phyloP scores from a whole-genome alignment of 2,329 filamentous ascomycete genomes.

The Mycosphaerelloides madeirae region DNA sequence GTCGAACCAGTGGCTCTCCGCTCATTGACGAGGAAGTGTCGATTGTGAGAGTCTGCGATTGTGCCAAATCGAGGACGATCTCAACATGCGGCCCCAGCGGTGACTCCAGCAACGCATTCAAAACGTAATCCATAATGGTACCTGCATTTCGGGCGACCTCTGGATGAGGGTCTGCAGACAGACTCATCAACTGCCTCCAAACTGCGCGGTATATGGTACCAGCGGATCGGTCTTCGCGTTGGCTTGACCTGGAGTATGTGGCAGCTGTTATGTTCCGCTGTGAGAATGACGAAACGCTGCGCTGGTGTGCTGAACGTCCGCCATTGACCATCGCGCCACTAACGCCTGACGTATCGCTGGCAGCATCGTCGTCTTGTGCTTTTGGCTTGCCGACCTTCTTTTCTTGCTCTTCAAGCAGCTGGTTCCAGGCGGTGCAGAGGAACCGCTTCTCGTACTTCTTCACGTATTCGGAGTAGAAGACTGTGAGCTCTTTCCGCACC shows the following conservation, averaged over 20 bases:
- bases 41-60: slow-evolving; percentile 8
- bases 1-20: slow-evolving; percentile 22
- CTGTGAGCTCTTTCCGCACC: slow-evolving; percentile 86
- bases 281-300: slow-evolving; percentile 14
- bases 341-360: slow-evolving; percentile 3
- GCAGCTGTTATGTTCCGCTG: not conserved
- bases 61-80: slow-evolving; percentile 58
- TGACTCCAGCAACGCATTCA: slow-evolving; percentile 72
- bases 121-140: slow-evolving; percentile 79
- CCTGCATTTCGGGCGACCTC: slow-evolving; percentile 84
- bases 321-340: slow-evolving; percentile 13
- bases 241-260: slow-evolving; percentile 31
- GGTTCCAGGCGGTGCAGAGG: slow-evolving; percentile 84
- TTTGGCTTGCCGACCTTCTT: slow-evolving; percentile 24
- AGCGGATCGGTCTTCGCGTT: slow-evolving; percentile 57
- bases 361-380: slow-evolving; percentile 16
- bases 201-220: slow-evolving; percentile 90
- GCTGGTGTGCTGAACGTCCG: slow-evolving; percentile 13
- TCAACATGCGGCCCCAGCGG: slow-evolving; percentile 67
- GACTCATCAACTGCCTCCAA: slow-evolving; percentile 87
- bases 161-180: slow-evolving; percentile 90
- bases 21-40: slow-evolving; percentile 6
- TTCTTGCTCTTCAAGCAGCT: slow-evolving; percentile 67
- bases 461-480: slow-evolving; percentile 90
- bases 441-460: slow-evolving; percentile 89